Conservation (phyloP, 371 early-diverging fungal genomes). For the Mortierella sp. region DNA sequence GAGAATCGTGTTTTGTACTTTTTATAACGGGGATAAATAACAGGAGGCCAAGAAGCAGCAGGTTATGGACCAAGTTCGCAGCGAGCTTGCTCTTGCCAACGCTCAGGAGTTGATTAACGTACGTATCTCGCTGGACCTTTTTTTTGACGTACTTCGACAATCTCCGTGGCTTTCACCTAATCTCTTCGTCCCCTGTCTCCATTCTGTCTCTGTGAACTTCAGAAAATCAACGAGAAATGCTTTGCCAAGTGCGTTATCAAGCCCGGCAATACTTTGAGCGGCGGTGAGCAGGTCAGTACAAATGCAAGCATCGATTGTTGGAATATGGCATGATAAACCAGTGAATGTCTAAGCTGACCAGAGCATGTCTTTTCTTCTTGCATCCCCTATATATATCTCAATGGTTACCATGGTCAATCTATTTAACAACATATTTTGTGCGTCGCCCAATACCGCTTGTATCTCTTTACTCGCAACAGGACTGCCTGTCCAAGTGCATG, state of each 20-base stretch:
- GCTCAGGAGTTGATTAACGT: constrained; percentile 89
- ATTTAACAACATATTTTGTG: too few relatives aligned
- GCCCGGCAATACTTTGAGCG: constrained; percentile 77
- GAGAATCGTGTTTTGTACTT: not conserved
- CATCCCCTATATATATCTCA: too few relatives aligned
- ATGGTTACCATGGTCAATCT: too few relatives aligned
- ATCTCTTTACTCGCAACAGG: constrained; percentile 44
- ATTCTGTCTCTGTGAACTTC: too few relatives aligned
- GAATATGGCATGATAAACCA: too few relatives aligned
- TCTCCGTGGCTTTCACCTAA: not conserved
- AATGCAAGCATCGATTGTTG: not conserved
- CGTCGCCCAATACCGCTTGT: too few relatives aligned
- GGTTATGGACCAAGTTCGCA: constrained; percentile 87
- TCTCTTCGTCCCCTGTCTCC: constrained; percentile 4
- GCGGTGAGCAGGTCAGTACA: constrained; percentile 71
- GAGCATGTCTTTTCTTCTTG: too few relatives aligned
- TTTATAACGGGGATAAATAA: not conserved
- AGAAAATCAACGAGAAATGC: constrained; percentile 90
- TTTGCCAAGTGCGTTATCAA: constrained; percentile 83
- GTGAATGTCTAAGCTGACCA: too few relatives aligned
- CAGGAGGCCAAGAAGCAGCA: constrained; percentile 79
- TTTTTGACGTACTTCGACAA: not conserved
- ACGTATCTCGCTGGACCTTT: constrained; percentile 31
- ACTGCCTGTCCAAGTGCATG: constrained; percentile 85
- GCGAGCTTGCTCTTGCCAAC: constrained; percentile 87